A percentile compares a stretch with the other conserved stretches of the same genome.
Evolutionary conservation across 257 asterid genomes (phyloP).

Genomic region (Petunia secreta): DNA sequence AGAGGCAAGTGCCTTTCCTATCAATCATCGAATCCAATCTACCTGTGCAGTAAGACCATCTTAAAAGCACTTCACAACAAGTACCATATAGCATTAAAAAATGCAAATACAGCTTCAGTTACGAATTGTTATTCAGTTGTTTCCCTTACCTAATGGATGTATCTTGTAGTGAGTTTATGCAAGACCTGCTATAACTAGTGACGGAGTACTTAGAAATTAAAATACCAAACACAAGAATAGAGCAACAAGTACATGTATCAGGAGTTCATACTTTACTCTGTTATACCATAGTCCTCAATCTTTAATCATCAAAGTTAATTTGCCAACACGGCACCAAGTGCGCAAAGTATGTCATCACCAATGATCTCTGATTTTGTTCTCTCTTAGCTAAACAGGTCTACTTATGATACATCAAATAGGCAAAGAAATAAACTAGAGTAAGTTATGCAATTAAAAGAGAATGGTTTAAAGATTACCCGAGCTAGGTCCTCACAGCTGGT

Average conservation of each 20-base stretch:
- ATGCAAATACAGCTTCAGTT: neutral
- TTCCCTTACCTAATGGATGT: neutral
- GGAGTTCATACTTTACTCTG: neutral
- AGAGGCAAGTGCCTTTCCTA: neutral
- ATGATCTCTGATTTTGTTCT: neutral
- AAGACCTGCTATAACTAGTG: neutral
- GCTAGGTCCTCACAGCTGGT: slow-evolving; percentile 8
- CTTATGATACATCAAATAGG: neutral
- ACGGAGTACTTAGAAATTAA: neutral
- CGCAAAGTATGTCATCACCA: neutral
- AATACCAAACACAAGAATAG: neutral
- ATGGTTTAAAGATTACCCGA: slow-evolving; percentile 19
- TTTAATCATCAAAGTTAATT: neutral
- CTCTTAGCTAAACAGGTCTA: neutral
- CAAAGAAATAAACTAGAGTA: neutral
- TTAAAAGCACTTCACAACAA: neutral
- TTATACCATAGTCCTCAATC: neutral
- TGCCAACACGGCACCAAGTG: neutral
- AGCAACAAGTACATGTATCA: neutral
- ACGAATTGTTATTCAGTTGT: neutral
- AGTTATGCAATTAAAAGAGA: neutral
- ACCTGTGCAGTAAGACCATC: neutral
- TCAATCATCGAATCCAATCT: neutral
- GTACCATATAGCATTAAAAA: neutral
- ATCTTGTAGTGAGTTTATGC: neutral